Conservation (phyloP, 441 rosid species). For the Mallotus japonicus region DNA sequence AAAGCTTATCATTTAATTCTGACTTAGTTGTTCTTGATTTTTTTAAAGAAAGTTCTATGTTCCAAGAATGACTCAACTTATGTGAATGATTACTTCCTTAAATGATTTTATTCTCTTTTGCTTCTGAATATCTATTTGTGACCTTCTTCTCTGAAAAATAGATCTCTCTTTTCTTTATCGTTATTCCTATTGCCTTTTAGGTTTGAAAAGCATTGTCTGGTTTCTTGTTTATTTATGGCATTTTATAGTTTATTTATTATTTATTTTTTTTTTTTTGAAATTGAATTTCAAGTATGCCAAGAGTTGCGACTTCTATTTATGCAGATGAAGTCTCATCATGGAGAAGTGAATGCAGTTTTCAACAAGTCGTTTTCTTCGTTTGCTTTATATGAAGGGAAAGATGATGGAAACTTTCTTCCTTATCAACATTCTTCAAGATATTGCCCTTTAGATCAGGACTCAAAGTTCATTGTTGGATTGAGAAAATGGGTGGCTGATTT, state of each 20-base stretch:
- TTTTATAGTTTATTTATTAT: background rate
- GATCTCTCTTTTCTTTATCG: no score
- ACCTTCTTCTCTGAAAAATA: no score
- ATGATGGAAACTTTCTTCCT: conserved; percentile 40
- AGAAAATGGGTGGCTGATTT: conserved; percentile 44
- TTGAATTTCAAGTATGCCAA: conserved; percentile 5
- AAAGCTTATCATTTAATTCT: background rate
- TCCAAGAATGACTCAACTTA: background rate
- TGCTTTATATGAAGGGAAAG: conserved; percentile 54
- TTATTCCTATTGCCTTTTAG: background rate
- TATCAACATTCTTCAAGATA: conserved; percentile 60
- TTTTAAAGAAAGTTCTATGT: background rate
- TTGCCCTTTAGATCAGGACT: conserved; percentile 41
- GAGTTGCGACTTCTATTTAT: conserved; percentile 9
- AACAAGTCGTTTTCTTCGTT: conserved; percentile 57
- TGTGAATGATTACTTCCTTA: background rate
- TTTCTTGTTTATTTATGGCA: background rate
- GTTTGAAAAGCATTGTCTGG: background rate
- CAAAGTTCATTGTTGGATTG: conserved; percentile 41
- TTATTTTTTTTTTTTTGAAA: background rate
- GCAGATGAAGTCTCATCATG: conserved; percentile 57
- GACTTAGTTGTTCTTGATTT: background rate
- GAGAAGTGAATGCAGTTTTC: conserved; percentile 55
- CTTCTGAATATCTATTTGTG: no score
- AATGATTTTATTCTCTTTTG: background rate